Conservation (phyloP, 768 basidiomycete species). For the Russula earlei region DNA sequence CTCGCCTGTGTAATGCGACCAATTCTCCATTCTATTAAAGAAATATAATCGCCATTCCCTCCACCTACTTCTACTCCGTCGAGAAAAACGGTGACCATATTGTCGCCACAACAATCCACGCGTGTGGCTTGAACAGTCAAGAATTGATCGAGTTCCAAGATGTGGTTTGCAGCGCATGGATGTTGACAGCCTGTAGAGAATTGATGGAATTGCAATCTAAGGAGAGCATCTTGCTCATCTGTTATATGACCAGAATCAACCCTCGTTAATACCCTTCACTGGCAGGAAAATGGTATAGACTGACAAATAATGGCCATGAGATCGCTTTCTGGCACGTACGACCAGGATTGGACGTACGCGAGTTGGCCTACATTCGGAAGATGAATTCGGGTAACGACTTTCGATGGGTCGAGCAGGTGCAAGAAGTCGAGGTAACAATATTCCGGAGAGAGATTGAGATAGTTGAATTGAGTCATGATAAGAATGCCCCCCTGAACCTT, state of each 20-base stretch:
- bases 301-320: constrained; percentile 3
- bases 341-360: constrained; percentile 1
- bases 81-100: constrained; percentile 3
- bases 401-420: neutral
- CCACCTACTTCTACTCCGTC: neutral
- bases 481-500: constrained; percentile 4
- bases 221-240: neutral
- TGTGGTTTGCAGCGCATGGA: neutral
- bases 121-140: neutral
- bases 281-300: neutral
- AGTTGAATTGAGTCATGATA: neutral
- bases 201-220: neutral
- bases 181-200: constrained; percentile 7
- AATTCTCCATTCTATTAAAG: constrained; percentile 4
- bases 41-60: neutral
- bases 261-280: neutral
- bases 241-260: neutral
- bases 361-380: constrained; percentile 2
- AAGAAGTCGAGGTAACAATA: constrained; percentile 7
- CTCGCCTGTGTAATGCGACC: constrained; percentile 7
- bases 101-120: constrained; percentile 11
- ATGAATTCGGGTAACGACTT: neutral
- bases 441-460: neutral
- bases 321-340: constrained; percentile 5
- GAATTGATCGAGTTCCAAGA: neutral